A percentile compares a stretch with the other conserved stretches of the same genome.
phyloP scores from a whole-genome alignment of 2,329 filamentous ascomycete species.

The Apiospora kogelbergensis region DNA sequence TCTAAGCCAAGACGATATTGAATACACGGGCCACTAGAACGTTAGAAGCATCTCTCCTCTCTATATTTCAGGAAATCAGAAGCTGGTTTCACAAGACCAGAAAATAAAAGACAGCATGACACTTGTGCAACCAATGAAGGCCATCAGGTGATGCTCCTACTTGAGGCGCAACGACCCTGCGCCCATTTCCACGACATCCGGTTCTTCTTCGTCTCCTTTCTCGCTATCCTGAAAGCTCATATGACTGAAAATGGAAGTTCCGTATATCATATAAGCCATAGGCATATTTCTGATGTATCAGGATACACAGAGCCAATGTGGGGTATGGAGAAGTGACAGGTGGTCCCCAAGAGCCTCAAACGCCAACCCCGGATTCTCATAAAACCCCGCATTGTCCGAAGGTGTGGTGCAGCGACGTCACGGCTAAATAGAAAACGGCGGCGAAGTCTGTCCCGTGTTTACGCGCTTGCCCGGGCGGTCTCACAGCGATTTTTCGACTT shows the following conservation, averaged over 20 bases:
- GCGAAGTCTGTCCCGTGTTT: background rate
- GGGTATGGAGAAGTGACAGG: background rate
- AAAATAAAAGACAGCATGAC: background rate
- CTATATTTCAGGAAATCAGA: background rate
- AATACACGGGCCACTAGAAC: background rate
- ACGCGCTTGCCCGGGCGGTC: background rate
- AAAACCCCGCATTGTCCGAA: background rate
- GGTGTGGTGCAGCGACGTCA: background rate
- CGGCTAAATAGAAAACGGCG: background rate
- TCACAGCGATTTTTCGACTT: slow-evolving; percentile 21
- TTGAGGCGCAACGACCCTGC: background rate
- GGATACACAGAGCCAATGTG: background rate
- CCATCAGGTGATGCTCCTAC: background rate
- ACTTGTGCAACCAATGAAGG: background rate
- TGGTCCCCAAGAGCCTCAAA: background rate
- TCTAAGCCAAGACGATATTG: background rate
- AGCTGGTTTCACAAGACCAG: background rate
- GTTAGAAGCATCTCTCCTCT: background rate
- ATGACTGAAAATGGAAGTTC: background rate
- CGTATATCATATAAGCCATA: background rate
- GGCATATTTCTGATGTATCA: background rate
- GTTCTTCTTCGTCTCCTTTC: background rate
- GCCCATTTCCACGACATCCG: background rate
- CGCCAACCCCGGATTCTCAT: background rate
- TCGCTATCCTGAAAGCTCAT: background rate